These are phyloP conservation scores for Agaricus sinodeliciosus DNA, from an alignment of 768 basidiomycete genomes.

Conservation along the genomic window DNA sequence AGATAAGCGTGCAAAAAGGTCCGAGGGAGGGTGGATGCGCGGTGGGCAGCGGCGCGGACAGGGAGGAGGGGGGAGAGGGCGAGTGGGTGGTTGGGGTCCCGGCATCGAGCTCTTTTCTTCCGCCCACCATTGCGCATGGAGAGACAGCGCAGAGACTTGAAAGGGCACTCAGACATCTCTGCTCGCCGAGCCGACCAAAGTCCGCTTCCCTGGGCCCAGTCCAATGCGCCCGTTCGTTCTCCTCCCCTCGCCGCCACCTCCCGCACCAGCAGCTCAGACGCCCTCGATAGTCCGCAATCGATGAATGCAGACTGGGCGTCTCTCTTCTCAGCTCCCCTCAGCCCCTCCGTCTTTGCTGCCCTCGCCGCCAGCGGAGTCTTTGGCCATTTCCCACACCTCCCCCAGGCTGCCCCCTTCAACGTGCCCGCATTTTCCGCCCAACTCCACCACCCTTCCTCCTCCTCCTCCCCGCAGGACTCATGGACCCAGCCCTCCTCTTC, in stretches of 20 bases:
- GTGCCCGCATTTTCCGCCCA: conserved; percentile 26
- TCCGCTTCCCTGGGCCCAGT: conserved; percentile 17
- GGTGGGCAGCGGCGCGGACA: too few relatives aligned
- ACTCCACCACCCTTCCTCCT: conserved; percentile 11
- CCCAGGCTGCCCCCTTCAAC: conserved; percentile 24
- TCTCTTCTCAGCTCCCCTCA: conserved; percentile 56
- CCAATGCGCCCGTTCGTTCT: conserved; percentile 26
- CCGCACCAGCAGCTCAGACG: conserved; percentile 4
- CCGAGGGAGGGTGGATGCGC: too few relatives aligned
- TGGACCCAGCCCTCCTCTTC: conserved; percentile 24
- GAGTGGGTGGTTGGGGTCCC: too few relatives aligned
- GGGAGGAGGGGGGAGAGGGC: too few relatives aligned
- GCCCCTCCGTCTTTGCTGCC: conserved; percentile 53
- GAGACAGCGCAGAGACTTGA: neutral
- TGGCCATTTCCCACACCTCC: conserved; percentile 25
- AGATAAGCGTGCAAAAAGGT: too few relatives aligned
- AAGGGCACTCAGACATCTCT: conserved; percentile 2
- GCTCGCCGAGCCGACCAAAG: conserved; percentile 18
- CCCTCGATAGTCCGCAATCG: conserved; percentile 18
- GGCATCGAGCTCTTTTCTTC: neutral
- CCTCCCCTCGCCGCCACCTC: conserved; percentile 12
- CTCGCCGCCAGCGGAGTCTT: conserved; percentile 57
- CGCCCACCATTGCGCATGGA: conserved; percentile 3
- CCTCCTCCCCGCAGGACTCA: conserved; percentile 19
- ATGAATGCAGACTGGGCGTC: conserved; percentile 42